Evolutionary conservation across 257 asterid genomes (phyloP), one percentile per base, ranked within the genome.

Genomic region (Petrea volubilis): DNA sequence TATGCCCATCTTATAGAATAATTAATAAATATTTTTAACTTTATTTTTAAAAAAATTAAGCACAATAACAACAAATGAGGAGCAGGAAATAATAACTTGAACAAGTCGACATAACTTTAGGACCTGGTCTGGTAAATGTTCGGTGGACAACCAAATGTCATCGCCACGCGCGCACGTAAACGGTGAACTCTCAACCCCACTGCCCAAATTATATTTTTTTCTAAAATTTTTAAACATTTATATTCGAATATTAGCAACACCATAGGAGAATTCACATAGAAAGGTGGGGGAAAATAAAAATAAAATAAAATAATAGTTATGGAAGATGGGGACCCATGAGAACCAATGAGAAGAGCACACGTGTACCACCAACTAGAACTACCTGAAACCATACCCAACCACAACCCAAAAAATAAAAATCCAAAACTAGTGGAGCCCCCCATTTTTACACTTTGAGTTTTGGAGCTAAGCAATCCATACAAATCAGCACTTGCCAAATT

Each of bases 321-420:
- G 52, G 49, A 58, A 68, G 20, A 52, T 27, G 64, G 77, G 25
- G n/a, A n/a, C 73, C 53, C 58, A 29, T 13, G 2, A 67, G 9
- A 24, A 11, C 80, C 73, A 73, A 66, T 60, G 20, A 20, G 4
- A 14, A 18, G n/a, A 7, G 1, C 4, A 73, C 84, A 79, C 78
- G 84, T 69, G 73, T 69, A 74, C 79, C 82, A 80, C 82, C 75
- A 84, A 78, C 86, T 24, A 75, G 76, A 83, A 64, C 83, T 64
- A 67, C 78, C 79, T 29, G 66, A 72, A 76, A 43, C 58, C 49
- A 65, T 51, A 72, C 78, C 62, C 78, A 77, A 72, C 82, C 71
- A 74, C 68, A 57, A 38, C 62, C 64, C 21, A 62, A 68, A 57
- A 2, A 43, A 40, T 68, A 75, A 68, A 78, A 75, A 75, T 78